These are phyloP conservation scores for Fusarium falciforme DNA, from an alignment of 2,329 filamentous ascomycete genomes.

Conservation along the genomic window DNA sequence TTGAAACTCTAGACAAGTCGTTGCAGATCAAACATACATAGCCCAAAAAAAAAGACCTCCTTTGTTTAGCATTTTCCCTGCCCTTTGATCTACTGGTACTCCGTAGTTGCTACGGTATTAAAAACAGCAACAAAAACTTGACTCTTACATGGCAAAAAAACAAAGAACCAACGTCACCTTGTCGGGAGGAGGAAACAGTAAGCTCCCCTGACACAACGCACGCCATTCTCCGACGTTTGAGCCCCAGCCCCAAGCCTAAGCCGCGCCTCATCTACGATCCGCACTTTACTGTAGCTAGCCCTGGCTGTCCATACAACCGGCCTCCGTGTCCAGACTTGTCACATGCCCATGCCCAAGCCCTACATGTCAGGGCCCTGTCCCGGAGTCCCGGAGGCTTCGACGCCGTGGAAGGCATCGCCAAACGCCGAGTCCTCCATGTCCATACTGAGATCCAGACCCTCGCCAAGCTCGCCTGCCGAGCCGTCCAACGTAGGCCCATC, in stretches of 20 bases:
- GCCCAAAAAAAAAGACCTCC: slow-evolving; percentile 1
- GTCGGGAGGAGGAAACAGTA: slow-evolving; percentile 14
- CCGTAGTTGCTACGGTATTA: slow-evolving; percentile 6
- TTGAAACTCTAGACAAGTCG: not conserved
- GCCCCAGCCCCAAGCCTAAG: slow-evolving; percentile 12
- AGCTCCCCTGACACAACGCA: slow-evolving; percentile 20
- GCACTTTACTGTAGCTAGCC: not conserved
- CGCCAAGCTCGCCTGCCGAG: slow-evolving; percentile 59
- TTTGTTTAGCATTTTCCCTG: slow-evolving; percentile 7
- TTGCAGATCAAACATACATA: not conserved
- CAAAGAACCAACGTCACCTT: slow-evolving; percentile 23
- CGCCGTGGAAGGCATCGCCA: slow-evolving; percentile 82
- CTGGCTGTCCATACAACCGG: not conserved
- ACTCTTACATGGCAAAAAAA: slow-evolving; percentile 24
- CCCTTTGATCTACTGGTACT: slow-evolving; percentile 18
- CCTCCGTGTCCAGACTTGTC: not conserved
- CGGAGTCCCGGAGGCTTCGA: slow-evolving; percentile 56
- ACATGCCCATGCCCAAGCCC: not conserved
- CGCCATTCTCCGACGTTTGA: slow-evolving; percentile 44
- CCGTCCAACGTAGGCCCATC: slow-evolving; percentile 65
- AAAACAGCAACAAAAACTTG: slow-evolving; percentile 16
- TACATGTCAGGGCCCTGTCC: slow-evolving; percentile 51
- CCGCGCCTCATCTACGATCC: slow-evolving; percentile 9
- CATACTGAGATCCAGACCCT: slow-evolving; percentile 70
- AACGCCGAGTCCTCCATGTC: slow-evolving; percentile 85